Base-by-base conservation (phyloP, 2,329 filamentous ascomycete species). In the Venturiaceae sp. region DNA sequence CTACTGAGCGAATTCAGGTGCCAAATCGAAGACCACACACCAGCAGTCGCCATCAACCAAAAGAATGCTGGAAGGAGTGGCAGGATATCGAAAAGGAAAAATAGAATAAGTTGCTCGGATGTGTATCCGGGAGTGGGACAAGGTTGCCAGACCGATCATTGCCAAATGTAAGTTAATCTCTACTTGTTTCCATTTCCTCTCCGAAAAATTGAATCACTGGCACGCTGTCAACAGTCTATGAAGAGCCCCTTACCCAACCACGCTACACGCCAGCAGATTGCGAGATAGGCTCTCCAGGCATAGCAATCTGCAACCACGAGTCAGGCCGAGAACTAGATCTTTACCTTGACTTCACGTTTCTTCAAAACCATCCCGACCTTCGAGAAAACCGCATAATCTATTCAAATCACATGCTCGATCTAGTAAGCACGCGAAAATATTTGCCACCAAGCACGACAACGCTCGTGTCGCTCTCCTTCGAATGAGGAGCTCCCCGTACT, bases 401-500 rank as follows among this genome's bases (percentile, higher is more conserved):
- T 46, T 23, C 41, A 23, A 23, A 46, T 11, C 13, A 46, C 8
- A 13, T 23, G 5, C 41, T 19, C 19, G 21, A 46, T 16, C 41
- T 46, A 5, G 19, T 26, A 8, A 46, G 26, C 41, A 46, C 13
- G 41, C 21, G 13, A 46, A 46, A 26, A 11, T 11, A 23, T 46
- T 46, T 78, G 19, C 64, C 74, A 21, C 41, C 2, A 30, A 60
- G 8, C 26, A 66, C 52, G 59, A 62, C 0, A 55, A 60, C 5
- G 71, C 74, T 14, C 65, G 66, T 5, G 80, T 80, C 64, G 70
- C 76, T 0, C 60, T 77, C 14, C 68, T 80, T 1, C 68, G 74
- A 5, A 61, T 79, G 50, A 80, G 76, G 76, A 75, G 72, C 8
- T 72, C 76, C 1, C 72, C 76, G 5, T 74, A 78, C 63, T 80